phyloP scores from a whole-genome alignment of 495 filamentous ascomycete species.

The Tuber microsphaerosporum region DNA sequence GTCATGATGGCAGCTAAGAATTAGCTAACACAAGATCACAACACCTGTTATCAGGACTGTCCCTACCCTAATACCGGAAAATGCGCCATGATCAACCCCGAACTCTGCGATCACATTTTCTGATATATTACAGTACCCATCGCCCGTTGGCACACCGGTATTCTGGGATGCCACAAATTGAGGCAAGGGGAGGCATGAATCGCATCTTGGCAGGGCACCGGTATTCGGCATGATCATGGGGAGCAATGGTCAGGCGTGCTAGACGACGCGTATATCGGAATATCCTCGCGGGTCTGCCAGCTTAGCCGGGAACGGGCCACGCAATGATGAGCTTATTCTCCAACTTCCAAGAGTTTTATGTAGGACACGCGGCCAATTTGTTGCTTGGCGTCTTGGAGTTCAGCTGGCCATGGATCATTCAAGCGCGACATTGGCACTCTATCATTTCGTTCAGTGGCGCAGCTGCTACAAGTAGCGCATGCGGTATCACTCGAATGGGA shows the following conservation, averaged over 20 bases:
- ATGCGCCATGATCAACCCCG: not conserved
- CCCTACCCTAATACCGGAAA: not conserved
- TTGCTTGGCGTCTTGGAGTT: not conserved
- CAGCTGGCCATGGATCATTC: not conserved
- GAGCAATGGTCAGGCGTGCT: not conserved
- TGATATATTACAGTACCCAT: not conserved
- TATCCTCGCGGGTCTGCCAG: not conserved
- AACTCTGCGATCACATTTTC: not conserved
- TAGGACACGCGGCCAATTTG: not conserved
- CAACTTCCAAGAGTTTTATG: not conserved
- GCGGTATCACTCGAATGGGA: not conserved
- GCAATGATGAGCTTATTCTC: not conserved
- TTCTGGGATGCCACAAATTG: not conserved
- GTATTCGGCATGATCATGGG: not conserved
- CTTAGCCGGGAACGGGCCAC: not conserved
- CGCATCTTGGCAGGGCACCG: not conserved
- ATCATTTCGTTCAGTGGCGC: not conserved
- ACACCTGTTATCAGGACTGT: not conserved
- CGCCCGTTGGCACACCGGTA: not conserved
- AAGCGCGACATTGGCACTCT: not conserved
- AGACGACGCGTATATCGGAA: not conserved
- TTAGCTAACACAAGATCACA: not conserved
- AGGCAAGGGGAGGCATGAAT: not conserved
- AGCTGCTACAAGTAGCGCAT: not conserved
- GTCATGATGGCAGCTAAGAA: not conserved